Percentiles rank a stretch among this genome's conserved stretches.
Evolutionary conservation across 2,329 filamentous ascomycete species (phyloP).

Genomic region (Phaeomoniella chlamydospora): DNA sequence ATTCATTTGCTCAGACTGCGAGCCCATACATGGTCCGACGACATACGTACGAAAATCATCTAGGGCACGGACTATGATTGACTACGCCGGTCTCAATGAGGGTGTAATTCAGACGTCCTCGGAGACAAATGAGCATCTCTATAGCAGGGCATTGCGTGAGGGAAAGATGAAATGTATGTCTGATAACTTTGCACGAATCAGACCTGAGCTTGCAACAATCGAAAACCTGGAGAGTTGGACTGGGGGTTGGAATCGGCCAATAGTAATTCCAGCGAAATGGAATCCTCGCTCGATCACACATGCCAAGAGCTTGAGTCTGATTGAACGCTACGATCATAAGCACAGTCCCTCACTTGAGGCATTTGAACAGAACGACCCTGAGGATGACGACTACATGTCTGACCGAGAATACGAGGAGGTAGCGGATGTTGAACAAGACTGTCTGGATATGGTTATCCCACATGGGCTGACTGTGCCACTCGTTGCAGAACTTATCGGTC

Average conservation of each 20-base stretch:
- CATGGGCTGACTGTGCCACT: constrained; percentile 46
- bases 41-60: constrained; percentile 54
- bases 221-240: constrained; percentile 47
- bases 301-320: not conserved
- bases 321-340: not conserved
- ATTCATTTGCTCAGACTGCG: constrained; percentile 48
- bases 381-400: constrained; percentile 5
- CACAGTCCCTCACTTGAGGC: not conserved
- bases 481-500: constrained; percentile 49
- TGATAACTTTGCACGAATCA: constrained; percentile 49
- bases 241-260: constrained; percentile 50
- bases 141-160: constrained; percentile 53
- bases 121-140: constrained; percentile 51
- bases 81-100: constrained; percentile 54
- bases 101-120: constrained; percentile 51
- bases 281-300: constrained; percentile 34
- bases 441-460: constrained; percentile 54
- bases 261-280: constrained; percentile 47
- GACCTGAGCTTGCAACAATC: constrained; percentile 46
- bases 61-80: constrained; percentile 49
- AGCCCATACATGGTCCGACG: constrained; percentile 45
- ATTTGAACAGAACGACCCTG: not conserved
- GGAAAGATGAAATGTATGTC: constrained; percentile 45
- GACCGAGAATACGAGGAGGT: constrained; percentile 21
- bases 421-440: constrained; percentile 48